Base-by-base conservation (phyloP, 2,329 filamentous ascomycete species). In the Colletotrichum theobromicola region DNA sequence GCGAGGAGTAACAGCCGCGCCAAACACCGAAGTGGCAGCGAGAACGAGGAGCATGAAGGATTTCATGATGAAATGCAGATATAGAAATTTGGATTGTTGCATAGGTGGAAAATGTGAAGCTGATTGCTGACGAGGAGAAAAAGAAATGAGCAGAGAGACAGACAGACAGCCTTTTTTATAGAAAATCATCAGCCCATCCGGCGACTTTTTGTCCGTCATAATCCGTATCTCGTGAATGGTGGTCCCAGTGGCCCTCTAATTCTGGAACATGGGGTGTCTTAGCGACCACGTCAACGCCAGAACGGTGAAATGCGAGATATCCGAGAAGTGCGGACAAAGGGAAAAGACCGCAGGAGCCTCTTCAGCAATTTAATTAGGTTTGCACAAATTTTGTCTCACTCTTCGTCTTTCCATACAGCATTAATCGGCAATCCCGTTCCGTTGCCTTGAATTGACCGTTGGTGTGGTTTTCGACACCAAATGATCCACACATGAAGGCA, bases 141-240 rank as follows among this genome's bases (percentile, higher is more conserved):
- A 50, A 1, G 42, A 12, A 4, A 13, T 50, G 1, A 7, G 10
- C 42, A 46, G 13, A 13, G 42, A 21, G 2, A 24, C 10, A 50
- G 1, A 50, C n/a, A 50, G 42, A 21, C 6, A 13, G 42, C n/a
- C 5, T 21, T 4, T 50, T 50, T 50, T 50, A 50, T 50, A 50
- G 42, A 0, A n/a, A 4, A 50, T 4, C 2, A 2, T 13, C 12
- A 21, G 3, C 2, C 2, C n/a, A 50, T 0, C n/a, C 42, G 42
- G 42, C n/a, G 2, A 50, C 42, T 50, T 50, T 50, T 12, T 50
- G n/a, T 50, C 42, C n/a, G 42, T 6, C 2, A 1, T 7, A 50
- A 6, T 50, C 42, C 42, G 42, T 50, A 50, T 7, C 4, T 50
- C n/a, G 13, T 50, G 37, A 42, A 16, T 42, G 9, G 35, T 18